Base-by-base conservation (phyloP, 108 stramenopile species). In the Fragilaria crotonensis region DNA sequence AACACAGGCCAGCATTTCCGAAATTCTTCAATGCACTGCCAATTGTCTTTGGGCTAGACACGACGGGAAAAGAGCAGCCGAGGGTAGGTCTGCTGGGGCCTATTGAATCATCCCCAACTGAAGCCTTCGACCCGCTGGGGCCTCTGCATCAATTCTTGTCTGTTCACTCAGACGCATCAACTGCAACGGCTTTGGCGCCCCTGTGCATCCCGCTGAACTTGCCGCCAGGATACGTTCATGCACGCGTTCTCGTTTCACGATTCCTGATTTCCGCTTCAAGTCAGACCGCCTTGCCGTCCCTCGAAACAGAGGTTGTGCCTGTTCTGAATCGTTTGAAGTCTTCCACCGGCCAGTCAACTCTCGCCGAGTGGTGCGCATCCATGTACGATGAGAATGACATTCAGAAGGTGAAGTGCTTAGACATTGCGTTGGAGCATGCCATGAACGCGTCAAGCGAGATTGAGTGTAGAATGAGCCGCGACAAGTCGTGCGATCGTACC, bases 341-440 rank as follows among this genome's bases (percentile, higher is more conserved):
- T 4, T 47, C 81, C 2, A 47, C 45, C 14, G 91, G 87, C 60
- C 70, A 76, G 30, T 73, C 79, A 25, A 76, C 83, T 9, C 70
- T 93, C 25, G 70, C 80, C 30, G 85, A 84, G 70, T 93, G 91
- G 91, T 93, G 87, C 51, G 66, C 91, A 4, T 54, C 60, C 23
- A 48, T 60, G 26, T 77, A 84, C 56, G 58, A 67, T 30, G 60
- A 59, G 41, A 69, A 70, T 21, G 81, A 83, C 20, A 58, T 67
- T 17, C 73, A 77, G 11, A 62, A 73, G 54, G 68, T 93, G 26
- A 59, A 53, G n/a, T 87, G 85, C 58, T 63, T 93, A 25, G 85
- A 93, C 23, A 52, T 79, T 26, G 84, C 87, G 4, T 56, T 81
- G 48, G 56, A 60, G 28, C 60, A 64, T 59, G 91, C 87, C 21